Percentiles rank a stretch among this genome's conserved stretches.
These are phyloP conservation scores for Aspergillus tubingensis DNA, from an alignment of 2,329 filamentous ascomycete species.

Conservation along the genomic window DNA sequence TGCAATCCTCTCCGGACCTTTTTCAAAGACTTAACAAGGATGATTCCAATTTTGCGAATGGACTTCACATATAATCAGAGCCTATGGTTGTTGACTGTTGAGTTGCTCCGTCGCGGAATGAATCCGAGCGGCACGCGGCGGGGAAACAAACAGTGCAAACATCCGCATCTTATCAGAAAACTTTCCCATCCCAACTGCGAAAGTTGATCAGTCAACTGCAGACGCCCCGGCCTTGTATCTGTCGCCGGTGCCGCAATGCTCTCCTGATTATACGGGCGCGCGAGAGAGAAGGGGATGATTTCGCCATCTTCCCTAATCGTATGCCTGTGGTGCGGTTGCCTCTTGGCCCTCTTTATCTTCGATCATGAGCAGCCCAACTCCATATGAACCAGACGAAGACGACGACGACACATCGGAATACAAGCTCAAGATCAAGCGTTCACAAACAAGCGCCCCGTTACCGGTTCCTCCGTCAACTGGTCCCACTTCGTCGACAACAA, in stretches of 20 bases:
- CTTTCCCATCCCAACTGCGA: conserved; percentile 1
- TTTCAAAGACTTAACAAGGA: no score
- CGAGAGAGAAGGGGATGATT: conserved; percentile 25
- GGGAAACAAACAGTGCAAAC: conserved; percentile 44
- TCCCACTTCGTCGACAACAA: background rate
- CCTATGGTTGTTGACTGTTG: background rate
- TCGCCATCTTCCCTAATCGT: conserved; percentile 15
- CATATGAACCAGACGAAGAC: conserved; percentile 35
- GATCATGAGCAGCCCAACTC: conserved; percentile 42
- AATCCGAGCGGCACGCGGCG: background rate
- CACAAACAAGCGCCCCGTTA: conserved; percentile 5
- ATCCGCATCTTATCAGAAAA: conserved; percentile 26
- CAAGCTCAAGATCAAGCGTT: conserved; percentile 17
- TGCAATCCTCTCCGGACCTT: no score
- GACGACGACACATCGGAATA: conserved; percentile 29
- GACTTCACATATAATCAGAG: background rate
- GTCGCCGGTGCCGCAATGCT: background rate
- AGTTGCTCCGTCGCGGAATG: background rate
- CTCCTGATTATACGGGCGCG: background rate
- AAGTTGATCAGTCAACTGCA: background rate
- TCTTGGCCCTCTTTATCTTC: conserved; percentile 53
- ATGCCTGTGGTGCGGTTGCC: conserved; percentile 33
- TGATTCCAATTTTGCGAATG: background rate
- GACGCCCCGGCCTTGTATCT: background rate
- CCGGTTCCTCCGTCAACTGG: background rate